phyloP scores from a whole-genome alignment of 306 rosid species.

The Cucurbita pepo region DNA sequence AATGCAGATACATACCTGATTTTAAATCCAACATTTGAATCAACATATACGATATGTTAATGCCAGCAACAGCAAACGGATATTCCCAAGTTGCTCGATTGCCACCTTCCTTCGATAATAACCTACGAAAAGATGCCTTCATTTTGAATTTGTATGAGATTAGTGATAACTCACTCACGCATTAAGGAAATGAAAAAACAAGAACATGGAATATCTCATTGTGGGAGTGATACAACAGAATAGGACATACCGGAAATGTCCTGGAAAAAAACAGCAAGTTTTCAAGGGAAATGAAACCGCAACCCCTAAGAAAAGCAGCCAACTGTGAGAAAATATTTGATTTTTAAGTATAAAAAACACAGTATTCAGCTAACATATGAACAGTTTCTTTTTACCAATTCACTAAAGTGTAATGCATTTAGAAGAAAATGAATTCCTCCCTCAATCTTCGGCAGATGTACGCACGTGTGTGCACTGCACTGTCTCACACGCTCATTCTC shows the following conservation, averaged over 20 bases:
- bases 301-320: slow-evolving; percentile 66
- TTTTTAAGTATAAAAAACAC: slow-evolving; percentile 11
- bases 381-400: neutral
- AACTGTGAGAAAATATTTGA: slow-evolving; percentile 24
- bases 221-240: slow-evolving; percentile 1
- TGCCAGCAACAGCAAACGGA: slow-evolving; percentile 96
- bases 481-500: neutral
- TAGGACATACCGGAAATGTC: slow-evolving; percentile 62
- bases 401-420: neutral
- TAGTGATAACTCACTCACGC: slow-evolving; percentile 32
- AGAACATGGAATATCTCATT: neutral
- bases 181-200: slow-evolving; percentile 12
- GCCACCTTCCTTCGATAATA: slow-evolving; percentile 72
- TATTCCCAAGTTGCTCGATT: slow-evolving; percentile 84
- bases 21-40: slow-evolving; percentile 74
- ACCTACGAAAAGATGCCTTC: slow-evolving; percentile 91
- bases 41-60: slow-evolving; percentile 77
- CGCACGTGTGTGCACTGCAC: neutral
- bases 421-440: neutral
- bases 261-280: slow-evolving; percentile 69
- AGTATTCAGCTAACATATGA: neutral
- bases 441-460: neutral
- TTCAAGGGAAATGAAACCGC: slow-evolving; percentile 83
- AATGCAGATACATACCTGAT: slow-evolving; percentile 32
- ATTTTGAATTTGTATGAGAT: slow-evolving; percentile 49